Evolutionary conservation across 192 early-diverging fungal genomes (phyloP).

Genomic region (Rhizophagus sp.): DNA sequence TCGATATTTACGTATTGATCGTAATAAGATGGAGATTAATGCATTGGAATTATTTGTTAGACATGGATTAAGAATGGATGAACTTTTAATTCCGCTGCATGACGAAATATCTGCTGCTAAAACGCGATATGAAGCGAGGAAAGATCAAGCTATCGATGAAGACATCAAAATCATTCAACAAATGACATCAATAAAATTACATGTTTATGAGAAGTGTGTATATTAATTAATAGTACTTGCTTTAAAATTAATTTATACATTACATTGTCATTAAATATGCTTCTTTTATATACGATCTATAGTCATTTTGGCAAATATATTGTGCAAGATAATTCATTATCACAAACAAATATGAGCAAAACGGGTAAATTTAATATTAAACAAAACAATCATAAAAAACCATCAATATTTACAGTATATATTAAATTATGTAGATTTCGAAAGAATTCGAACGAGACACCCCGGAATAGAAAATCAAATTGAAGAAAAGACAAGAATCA

Average conservation of each 20-base stretch:
- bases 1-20: neutral
- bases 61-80: neutral
- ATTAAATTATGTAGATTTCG: no score
- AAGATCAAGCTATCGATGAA: neutral
- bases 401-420: no score
- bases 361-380: no score
- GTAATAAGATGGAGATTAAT: neutral
- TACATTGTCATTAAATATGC: no score
- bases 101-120: neutral
- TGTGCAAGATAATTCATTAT: no score
- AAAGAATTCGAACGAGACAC: neutral
- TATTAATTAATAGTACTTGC: no score
- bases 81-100: neutral
- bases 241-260: no score
- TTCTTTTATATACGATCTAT: no score
- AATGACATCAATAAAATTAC: neutral
- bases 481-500: neutral
- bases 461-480: neutral
- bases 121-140: neutral
- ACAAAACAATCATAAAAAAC: neutral
- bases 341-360: no score
- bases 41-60: neutral
- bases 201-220: neutral
- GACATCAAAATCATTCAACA: neutral
- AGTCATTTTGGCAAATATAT: no score